A percentile compares a stretch with the other conserved stretches of the same genome.
These are phyloP conservation scores for Picochlorum costavermella DNA, from an alignment of 139 green algal genomes.

Conservation along the genomic window DNA sequence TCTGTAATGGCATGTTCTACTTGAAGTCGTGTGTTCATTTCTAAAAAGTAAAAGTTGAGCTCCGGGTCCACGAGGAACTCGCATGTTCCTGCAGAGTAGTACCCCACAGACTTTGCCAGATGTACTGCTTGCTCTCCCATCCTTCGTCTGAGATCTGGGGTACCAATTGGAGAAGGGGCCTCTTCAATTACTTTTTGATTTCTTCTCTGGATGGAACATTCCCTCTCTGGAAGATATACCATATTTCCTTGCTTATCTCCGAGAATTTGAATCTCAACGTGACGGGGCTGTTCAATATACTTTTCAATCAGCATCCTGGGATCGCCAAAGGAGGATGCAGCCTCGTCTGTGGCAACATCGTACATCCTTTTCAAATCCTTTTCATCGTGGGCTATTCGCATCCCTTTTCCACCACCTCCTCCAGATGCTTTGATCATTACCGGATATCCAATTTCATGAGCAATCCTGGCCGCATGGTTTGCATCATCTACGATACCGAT, in stretches of 20 bases:
- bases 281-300: constrained; percentile 61
- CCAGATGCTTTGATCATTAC: constrained; percentile 49
- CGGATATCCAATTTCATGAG: constrained; percentile 37
- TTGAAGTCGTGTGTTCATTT: constrained; percentile 45
- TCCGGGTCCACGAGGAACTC: constrained; percentile 40
- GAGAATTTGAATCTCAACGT: constrained; percentile 71
- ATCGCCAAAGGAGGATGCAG: constrained; percentile 60
- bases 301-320: constrained; percentile 74
- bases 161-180: constrained; percentile 32
- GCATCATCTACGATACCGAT: constrained; percentile 20
- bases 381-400: constrained; percentile 39
- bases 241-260: constrained; percentile 13
- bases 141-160: constrained; percentile 21
- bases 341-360: constrained; percentile 59
- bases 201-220: constrained; percentile 46
- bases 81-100: constrained; percentile 37
- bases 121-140: constrained; percentile 53
- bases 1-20: constrained; percentile 39
- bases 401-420: constrained; percentile 47
- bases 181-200: constrained; percentile 61
- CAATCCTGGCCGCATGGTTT: constrained; percentile 20
- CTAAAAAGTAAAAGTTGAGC: constrained; percentile 38
- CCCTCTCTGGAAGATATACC: constrained; percentile 35
- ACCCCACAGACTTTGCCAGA: constrained; percentile 48
- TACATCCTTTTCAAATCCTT: constrained; percentile 36